Base-by-base conservation (phyloP, 2,329 filamentous ascomycete species). In the Aspergillus viridinutans region DNA sequence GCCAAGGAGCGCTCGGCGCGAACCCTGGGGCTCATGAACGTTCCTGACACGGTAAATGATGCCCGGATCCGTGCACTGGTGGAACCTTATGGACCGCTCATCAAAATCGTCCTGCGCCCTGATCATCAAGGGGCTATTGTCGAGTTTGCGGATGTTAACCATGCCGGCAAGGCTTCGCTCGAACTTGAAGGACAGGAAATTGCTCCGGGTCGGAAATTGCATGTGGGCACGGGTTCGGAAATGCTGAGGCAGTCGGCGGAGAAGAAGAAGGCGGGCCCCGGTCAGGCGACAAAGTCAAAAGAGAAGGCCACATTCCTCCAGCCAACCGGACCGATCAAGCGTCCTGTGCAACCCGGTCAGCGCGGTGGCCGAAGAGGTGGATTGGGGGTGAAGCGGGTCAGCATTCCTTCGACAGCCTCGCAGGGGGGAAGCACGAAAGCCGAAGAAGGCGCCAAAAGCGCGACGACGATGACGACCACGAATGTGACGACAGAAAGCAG, bases 1-100 rank as follows among this genome's bases (percentile, higher is more conserved):
- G 72, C 77, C 57, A 62, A 68, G 25, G 78, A 80, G 0, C 73
- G 76, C 7, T 81, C 79, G 29, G 84, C 86, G 51, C 86, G 91
- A 53, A 94, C 90, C 0, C 81, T 97, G 51, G 88, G 88, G 9
- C 78, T 99, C 28, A 84, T 97, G 75, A 89, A 92, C 60, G 79
- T 99, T 1, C 91, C 94, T 0, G 94, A 97, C 68, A 97, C 92
- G 0, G 85, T 97, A 67, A 97, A 95, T 62, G 90, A 96, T 67
- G 85, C 89, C 1, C 90, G 92, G 29, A 85, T 99, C 54, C 85
- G 85, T 48, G 81, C 86, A 0, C 78, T 95, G 2, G 85, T 89
- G 8, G 88, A 91, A 64, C 82, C 85, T 1, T 81, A 87, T 48
- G 92, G 91, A 0, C 74, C 81, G 1, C 80, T 97, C 25, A 80